A percentile compares a stretch with the other conserved stretches of the same genome.
phyloP scores from a whole-genome alignment of 1,284 basidiomycete genomes.

The Mycena sp. region DNA sequence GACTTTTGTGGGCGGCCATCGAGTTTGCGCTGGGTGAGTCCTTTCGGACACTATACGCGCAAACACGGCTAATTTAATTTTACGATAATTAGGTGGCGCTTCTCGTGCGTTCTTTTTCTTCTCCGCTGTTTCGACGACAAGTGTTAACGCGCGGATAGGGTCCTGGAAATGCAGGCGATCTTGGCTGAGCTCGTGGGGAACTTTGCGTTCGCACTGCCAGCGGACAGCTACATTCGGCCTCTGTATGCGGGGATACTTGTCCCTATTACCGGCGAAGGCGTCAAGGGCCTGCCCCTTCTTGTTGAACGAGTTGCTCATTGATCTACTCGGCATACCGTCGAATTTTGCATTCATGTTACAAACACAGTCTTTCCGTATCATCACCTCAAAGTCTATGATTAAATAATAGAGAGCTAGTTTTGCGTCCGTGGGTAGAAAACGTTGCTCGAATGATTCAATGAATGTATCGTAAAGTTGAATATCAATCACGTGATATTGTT shows the following conservation, averaged over 20 bases:
- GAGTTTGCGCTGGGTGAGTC: conserved; percentile 21
- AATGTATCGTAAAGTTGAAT: no score
- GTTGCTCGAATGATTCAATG: no score
- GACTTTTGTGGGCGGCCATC: conserved; percentile 28
- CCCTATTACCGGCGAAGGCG: conserved; percentile 13
- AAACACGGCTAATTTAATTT: no score
- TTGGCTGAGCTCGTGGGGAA: conserved; percentile 20
- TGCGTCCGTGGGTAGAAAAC: no score
- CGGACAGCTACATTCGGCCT: conserved; percentile 12
- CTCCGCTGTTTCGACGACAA: not conserved
- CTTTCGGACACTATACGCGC: no score
- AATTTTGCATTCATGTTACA: no score
- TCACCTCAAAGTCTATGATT: no score
- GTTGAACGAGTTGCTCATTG: conserved; percentile 7
- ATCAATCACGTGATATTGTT: no score
- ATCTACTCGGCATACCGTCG: conserved; percentile 24
- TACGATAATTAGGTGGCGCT: no score
- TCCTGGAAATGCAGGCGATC: conserved; percentile 24
- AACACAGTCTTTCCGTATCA: no score
- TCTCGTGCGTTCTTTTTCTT: conserved; percentile 19
- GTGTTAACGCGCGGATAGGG: not conserved
- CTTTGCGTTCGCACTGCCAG: conserved; percentile 14
- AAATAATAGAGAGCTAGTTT: no score
- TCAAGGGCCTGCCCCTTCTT: conserved; percentile 20
- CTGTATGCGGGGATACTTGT: conserved; percentile 23